Base-by-base conservation (phyloP, 331 rosid genomes). In the Rhamnella rubrinervis region DNA sequence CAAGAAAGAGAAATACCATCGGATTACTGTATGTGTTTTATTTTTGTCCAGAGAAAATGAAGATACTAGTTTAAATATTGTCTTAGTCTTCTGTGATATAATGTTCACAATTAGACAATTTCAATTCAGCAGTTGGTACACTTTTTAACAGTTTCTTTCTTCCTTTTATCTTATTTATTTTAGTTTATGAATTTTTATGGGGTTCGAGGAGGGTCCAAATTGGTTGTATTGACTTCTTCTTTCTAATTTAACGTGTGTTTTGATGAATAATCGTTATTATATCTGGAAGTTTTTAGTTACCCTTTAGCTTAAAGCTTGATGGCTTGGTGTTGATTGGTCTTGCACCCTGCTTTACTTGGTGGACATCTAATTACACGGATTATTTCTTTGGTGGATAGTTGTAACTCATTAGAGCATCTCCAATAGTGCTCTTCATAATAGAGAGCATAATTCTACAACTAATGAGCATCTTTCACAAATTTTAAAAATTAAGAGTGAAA, bases 1-100 rank as follows among this genome's bases (percentile, higher is more conserved):
- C 93, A 89, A 88, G 92, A 95, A 95, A 83, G 99, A 95, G 78
- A 95, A 84, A 85, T 73, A 87, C 82, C 88, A 91, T 74, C 89
- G 96, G 68, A 83, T 89, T 73, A 95, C 91, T 77, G 99, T 95
- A 74, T 71, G 99, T 87, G 74, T 60, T 70, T 67, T 66, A 39
- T 70, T 76, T 64, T 31, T 57, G 44, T 68, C 57, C 4, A 31
- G 35, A 74, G 19, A 25, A 15, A 59, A 20, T 11, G 49, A 51
- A 13, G 20, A 23, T 50, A 4, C 8, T 11, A 7, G 59, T 70
- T 21, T 38, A 65, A 70, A 61, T 59, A 37, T 52, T 58, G 6
- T 56, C 41, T 23, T 19, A 17, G 17, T 40, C 65, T 67, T 53
- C 41, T 11, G 16, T 59, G 38, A 31, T 47, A 37, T 18, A 21